Evolutionary conservation across 2,329 filamentous ascomycete species (phyloP).

Genomic region (Aureobasidium sp.): DNA sequence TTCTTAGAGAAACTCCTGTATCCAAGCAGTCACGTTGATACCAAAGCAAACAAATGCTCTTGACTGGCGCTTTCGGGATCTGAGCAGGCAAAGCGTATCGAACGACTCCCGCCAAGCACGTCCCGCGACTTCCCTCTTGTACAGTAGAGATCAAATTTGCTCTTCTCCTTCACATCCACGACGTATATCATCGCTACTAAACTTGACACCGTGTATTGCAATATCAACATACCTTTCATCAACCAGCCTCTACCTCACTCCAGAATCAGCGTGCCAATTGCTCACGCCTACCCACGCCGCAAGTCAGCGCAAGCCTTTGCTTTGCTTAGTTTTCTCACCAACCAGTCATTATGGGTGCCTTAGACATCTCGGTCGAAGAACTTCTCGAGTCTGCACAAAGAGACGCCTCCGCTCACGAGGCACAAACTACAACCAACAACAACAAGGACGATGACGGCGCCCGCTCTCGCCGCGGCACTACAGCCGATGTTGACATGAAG

Average conservation of each 20-base stretch:
- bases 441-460: constrained; percentile 30
- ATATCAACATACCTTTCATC: not conserved
- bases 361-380: constrained; percentile 59
- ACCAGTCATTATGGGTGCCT: constrained; percentile 17
- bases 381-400: constrained; percentile 62
- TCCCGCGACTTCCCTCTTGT: not conserved
- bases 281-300: not conserved
- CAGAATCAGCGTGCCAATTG: not conserved
- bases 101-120: not conserved
- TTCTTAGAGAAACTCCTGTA: not conserved
- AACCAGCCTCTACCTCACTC: not conserved
- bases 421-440: constrained; percentile 51
- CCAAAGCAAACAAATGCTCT: not conserved
- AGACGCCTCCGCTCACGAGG: constrained; percentile 28
- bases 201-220: not conserved
- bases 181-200: not conserved
- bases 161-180: not conserved
- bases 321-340: not conserved
- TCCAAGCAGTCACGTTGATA: not conserved
- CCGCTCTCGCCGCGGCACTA: not conserved
- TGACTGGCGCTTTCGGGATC: not conserved
- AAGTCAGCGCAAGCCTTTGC: constrained; percentile 8
- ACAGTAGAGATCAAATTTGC: not conserved
- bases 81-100: not conserved
- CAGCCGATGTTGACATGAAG: constrained; percentile 10